Conservation (phyloP, 768 basidiomycete genomes). For the Amanita jacksonii region DNA sequence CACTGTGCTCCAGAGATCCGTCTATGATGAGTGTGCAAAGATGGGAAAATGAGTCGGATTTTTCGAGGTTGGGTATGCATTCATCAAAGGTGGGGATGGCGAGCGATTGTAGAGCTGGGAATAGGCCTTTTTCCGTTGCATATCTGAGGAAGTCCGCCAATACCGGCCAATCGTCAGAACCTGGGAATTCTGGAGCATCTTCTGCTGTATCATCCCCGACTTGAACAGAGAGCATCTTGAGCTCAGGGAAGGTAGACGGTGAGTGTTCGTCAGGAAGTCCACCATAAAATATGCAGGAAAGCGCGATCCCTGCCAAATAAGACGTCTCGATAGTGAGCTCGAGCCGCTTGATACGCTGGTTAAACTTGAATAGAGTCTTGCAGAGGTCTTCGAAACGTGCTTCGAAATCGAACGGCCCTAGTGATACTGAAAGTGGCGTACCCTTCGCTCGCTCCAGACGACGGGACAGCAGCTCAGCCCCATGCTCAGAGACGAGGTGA, state of each 20-base stretch:
- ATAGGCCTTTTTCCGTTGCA: background rate
- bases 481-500: background rate
- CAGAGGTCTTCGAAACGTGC: background rate
- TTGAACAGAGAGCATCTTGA: background rate
- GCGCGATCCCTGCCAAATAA: background rate
- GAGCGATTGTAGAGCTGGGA: background rate
- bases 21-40: background rate
- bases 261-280: too few relatives aligned
- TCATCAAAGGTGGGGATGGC: background rate
- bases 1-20: background rate
- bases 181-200: background rate
- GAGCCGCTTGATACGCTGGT: background rate
- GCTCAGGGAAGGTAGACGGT: background rate
- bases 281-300: background rate
- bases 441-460: background rate
- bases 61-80: too few relatives aligned
- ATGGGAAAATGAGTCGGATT: background rate
- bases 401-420: background rate
- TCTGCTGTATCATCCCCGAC: background rate
- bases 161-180: background rate
- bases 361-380: background rate
- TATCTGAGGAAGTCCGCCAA: background rate
- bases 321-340: background rate
- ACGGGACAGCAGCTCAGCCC: background rate
- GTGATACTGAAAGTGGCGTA: background rate